These are phyloP conservation scores for Zygosaccharomyces bisporus DNA, from an alignment of 805 yeast genomes.

Conservation along the genomic window DNA sequence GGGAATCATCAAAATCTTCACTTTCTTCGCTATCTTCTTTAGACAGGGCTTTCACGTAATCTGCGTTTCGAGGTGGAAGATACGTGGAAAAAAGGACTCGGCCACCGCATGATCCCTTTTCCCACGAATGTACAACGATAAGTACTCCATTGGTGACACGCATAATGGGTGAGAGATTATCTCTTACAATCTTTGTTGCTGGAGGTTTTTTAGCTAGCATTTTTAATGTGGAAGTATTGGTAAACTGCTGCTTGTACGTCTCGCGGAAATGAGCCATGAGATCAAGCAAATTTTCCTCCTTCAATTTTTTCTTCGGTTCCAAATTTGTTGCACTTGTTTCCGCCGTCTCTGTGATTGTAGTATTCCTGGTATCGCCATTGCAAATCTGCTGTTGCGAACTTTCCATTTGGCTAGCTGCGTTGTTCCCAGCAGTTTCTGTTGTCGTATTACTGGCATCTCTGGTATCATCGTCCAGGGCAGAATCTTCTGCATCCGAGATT, in stretches of 20 bases:
- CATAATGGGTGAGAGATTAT: conserved; percentile 27
- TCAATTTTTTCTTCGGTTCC: conserved; percentile 1
- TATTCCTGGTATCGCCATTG: background rate
- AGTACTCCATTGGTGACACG: conserved; percentile 26
- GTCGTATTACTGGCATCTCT: background rate
- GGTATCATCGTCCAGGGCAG: conserved; percentile 6
- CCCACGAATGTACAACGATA: conserved; percentile 32
- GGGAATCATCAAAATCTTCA: conserved; percentile 12
- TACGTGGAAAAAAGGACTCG: conserved; percentile 31
- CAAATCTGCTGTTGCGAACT: background rate
- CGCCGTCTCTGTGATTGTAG: background rate
- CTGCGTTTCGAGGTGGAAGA: conserved; percentile 25
- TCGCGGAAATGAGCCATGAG: conserved; percentile 27
- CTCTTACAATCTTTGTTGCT: conserved; percentile 26
- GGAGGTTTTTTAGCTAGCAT: conserved; percentile 27
- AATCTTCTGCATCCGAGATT: conserved; percentile 2
- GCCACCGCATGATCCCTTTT: conserved; percentile 32
- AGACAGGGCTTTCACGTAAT: conserved; percentile 2
- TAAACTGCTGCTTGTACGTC: conserved; percentile 24
- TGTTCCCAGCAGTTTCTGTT: conserved; percentile 2
- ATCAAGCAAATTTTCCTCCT: conserved; percentile 22
- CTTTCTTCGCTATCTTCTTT: conserved; percentile 7
- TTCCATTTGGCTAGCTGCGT: background rate
- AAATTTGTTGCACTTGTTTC: background rate
- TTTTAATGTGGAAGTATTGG: conserved; percentile 27